phyloP scores from a whole-genome alignment of 2,329 filamentous ascomycete genomes.

The Trichoderma endophyticum region DNA sequence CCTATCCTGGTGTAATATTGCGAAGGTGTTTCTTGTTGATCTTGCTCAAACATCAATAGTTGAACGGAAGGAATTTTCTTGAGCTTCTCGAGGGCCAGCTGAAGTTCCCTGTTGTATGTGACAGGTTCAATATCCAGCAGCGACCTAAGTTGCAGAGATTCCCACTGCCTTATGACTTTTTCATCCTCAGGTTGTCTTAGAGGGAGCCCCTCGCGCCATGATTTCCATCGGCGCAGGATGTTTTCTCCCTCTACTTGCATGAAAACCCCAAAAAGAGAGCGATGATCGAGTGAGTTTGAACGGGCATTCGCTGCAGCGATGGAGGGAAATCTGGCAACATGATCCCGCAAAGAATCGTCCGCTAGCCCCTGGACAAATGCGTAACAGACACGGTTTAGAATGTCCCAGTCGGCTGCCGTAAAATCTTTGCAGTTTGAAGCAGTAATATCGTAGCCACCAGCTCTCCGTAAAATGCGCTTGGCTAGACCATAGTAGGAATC shows the following conservation, averaged over 20 bases:
- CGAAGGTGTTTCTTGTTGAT: slow-evolving; percentile 48
- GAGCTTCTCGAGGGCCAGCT: slow-evolving; percentile 45
- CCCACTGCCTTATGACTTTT: slow-evolving; percentile 45
- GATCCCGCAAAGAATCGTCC: slow-evolving; percentile 44
- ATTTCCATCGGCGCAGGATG: slow-evolving; percentile 42
- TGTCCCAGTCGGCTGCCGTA: slow-evolving; percentile 41
- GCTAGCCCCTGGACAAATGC: slow-evolving; percentile 55
- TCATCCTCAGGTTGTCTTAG: slow-evolving; percentile 30
- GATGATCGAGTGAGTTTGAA: slow-evolving; percentile 31
- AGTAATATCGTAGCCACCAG: slow-evolving; percentile 50
- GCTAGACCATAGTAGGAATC: slow-evolving; percentile 46
- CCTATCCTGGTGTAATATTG: slow-evolving; percentile 47
- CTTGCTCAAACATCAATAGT: slow-evolving; percentile 52
- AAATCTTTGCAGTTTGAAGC: slow-evolving; percentile 46
- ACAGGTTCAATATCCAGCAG: slow-evolving; percentile 46
- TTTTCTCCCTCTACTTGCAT: slow-evolving; percentile 56
- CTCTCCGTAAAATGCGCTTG: slow-evolving; percentile 48
- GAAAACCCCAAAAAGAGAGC: slow-evolving; percentile 53
- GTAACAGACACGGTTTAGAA: slow-evolving; percentile 51
- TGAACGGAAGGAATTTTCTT: slow-evolving; percentile 53
- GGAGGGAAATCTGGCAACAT: slow-evolving; percentile 47
- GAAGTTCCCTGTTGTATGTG: slow-evolving; percentile 52
- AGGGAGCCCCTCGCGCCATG: slow-evolving; percentile 24
- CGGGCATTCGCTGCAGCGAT: slow-evolving; percentile 37
- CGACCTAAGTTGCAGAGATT: slow-evolving; percentile 38